Evolutionary conservation across 2,329 filamentous ascomycete species (phyloP).

Genomic region (Escovopsis sp.): DNA sequence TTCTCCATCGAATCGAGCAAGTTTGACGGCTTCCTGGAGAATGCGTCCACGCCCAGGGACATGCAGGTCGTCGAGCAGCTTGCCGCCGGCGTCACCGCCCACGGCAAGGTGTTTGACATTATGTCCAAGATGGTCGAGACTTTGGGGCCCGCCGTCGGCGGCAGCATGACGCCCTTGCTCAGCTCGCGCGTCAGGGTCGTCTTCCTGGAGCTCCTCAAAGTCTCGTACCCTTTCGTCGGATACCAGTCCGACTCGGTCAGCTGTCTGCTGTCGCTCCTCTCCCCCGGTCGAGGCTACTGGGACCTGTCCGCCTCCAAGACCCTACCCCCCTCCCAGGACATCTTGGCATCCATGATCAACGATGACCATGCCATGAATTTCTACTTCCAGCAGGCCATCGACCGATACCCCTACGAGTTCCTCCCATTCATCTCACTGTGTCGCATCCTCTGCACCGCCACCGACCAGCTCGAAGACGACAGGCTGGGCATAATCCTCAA

Average conservation of each 20-base stretch:
- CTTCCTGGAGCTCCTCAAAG: constrained; percentile 57
- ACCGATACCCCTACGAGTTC: constrained; percentile 76
- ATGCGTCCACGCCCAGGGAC: constrained; percentile 34
- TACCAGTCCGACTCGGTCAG: constrained; percentile 60
- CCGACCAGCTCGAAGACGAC: constrained; percentile 17
- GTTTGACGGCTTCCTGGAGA: constrained; percentile 43
- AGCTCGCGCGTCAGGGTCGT: constrained; percentile 47
- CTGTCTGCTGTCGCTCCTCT: constrained; percentile 50
- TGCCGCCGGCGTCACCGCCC: constrained; percentile 32
- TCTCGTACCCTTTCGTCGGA: constrained; percentile 49
- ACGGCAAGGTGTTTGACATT: constrained; percentile 38
- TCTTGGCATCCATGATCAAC: constrained; percentile 19
- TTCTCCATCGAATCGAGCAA: constrained; percentile 46
- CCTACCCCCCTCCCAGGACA: constrained; percentile 19
- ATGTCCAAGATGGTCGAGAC: constrained; percentile 34
- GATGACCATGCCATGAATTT: constrained; percentile 35
- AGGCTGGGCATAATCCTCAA: constrained; percentile 39
- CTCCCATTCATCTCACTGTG: constrained; percentile 62
- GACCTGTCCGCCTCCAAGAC: constrained; percentile 27
- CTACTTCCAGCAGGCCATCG: constrained; percentile 53
- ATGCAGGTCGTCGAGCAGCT: constrained; percentile 36
- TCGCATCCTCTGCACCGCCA: constrained; percentile 39
- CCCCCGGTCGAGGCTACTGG: constrained; percentile 39
- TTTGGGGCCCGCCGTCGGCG: constrained; percentile 29
- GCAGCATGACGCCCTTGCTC: constrained; percentile 38